A percentile compares a stretch with the other conserved stretches of the same genome.
Conservation (phyloP, 208 protist genomes). For the Acanthamoeba sp. region DNA sequence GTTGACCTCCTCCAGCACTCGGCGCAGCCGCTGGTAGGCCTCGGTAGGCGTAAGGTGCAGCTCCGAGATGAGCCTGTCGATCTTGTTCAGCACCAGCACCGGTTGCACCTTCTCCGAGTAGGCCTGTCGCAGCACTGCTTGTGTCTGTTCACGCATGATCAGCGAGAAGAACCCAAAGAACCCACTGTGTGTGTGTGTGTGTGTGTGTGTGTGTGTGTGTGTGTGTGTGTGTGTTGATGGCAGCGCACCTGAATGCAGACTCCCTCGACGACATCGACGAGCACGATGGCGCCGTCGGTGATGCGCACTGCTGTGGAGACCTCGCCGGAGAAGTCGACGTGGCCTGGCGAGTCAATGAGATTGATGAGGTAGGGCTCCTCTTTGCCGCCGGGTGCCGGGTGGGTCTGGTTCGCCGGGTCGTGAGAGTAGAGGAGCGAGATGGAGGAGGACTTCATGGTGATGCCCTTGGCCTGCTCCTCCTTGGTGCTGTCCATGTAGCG, state of each 20-base stretch:
- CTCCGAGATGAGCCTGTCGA: slow-evolving; percentile 96
- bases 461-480: slow-evolving; percentile 98
- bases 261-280: slow-evolving; percentile 99
- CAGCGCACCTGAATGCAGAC: slow-evolving; percentile 94
- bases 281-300: slow-evolving; percentile 97
- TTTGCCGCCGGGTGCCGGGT: neutral
- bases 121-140: slow-evolving; percentile 96
- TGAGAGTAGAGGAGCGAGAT: slow-evolving; percentile 94
- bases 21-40: slow-evolving; percentile 94
- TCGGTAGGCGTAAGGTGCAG: slow-evolving; percentile 94
- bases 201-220: no score
- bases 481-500: slow-evolving; percentile 97
- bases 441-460: slow-evolving; percentile 99
- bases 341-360: slow-evolving; percentile 99
- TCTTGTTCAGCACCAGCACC: slow-evolving; percentile 99
- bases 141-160: slow-evolving; percentile 88
- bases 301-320: slow-evolving; percentile 98
- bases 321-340: slow-evolving; percentile 98
- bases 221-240: no score
- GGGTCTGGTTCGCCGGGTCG: neutral
- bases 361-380: slow-evolving; percentile 94
- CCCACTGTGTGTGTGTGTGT: neutral
- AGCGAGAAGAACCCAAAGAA: neutral
- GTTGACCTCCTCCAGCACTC: slow-evolving; percentile 95
- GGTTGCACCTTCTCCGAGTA: slow-evolving; percentile 96